These are phyloP conservation scores for Candida montana DNA, from an alignment of 805 yeast species.

Conservation along the genomic window DNA sequence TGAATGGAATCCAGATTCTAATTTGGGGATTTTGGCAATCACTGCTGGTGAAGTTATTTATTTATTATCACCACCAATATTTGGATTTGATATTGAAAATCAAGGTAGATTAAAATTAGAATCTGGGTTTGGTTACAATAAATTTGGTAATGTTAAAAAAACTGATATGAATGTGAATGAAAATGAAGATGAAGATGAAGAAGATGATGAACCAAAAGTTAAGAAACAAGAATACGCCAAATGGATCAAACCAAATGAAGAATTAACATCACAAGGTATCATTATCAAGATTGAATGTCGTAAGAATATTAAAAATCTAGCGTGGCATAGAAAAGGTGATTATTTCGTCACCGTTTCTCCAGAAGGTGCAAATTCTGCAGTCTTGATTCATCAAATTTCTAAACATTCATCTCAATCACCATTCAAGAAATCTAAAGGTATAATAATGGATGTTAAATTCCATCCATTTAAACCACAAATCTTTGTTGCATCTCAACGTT, in stretches of 20 bases:
- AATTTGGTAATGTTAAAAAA: constrained; percentile 49
- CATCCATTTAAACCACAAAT: constrained; percentile 95
- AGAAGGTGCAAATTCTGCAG: constrained; percentile 81
- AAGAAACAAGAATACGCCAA: constrained; percentile 57
- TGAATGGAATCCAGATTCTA: constrained; percentile 84
- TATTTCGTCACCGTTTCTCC: constrained; percentile 97
- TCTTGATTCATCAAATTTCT: constrained; percentile 89
- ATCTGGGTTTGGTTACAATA: constrained; percentile 85
- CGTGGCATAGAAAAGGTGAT: constrained; percentile 98
- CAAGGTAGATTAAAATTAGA: constrained; percentile 73
- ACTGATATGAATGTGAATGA: constrained; percentile 34
- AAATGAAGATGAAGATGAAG: constrained; percentile 37
- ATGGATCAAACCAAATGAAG: constrained; percentile 76
- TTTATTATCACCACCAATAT: constrained; percentile 83
- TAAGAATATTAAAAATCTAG: constrained; percentile 66
- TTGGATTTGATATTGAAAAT: constrained; percentile 84
- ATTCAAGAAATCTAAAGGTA: constrained; percentile 87
- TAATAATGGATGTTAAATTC: constrained; percentile 92
- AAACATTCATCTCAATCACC: constrained; percentile 95
- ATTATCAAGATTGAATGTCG: constrained; percentile 66
- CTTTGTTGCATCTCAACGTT: constrained; percentile 90
- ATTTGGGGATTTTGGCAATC: constrained; percentile 75
- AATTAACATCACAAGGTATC: constrained; percentile 62
- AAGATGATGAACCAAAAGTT: constrained; percentile 29
- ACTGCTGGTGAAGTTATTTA: constrained; percentile 77